A percentile compares a stretch with the other conserved stretches of the same genome.
Conservation (phyloP, 306 rosid genomes). For the Echinosophora koreensis region DNA sequence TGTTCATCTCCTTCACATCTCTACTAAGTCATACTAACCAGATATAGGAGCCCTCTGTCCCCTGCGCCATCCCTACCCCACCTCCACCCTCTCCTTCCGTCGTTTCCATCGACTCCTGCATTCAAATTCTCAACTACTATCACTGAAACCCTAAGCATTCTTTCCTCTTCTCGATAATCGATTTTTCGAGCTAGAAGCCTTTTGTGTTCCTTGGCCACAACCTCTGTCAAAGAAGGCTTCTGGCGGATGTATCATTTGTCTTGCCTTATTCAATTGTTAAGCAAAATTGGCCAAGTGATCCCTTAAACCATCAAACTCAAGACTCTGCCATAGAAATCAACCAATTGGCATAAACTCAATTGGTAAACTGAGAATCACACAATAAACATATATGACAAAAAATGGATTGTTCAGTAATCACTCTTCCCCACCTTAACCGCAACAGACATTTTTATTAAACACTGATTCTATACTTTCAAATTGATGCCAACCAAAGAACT, state of each 20-base stretch:
- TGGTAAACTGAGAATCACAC: neutral
- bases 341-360: no score
- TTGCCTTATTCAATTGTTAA: conserved; percentile 74
- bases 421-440: neutral
- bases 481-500: neutral
- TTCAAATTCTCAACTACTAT: no score
- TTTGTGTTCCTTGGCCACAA: conserved; percentile 90
- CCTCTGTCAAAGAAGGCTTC: conserved; percentile 72
- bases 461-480: neutral
- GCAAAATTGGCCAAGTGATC: conserved; percentile 83
- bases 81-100: no score
- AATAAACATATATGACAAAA: neutral
- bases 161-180: conserved; percentile 90
- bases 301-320: conserved; percentile 82
- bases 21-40: no score
- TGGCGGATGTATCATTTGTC: conserved; percentile 82
- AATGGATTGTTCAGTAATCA: neutral
- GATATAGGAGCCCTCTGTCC: no score
- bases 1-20: no score
- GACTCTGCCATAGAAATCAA: conserved; percentile 59
- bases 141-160: no score
- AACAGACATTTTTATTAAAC: neutral
- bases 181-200: conserved; percentile 96
- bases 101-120: no score
- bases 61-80: no score